Base-by-base conservation (phyloP, 1,139 yeast species). In the Pichia kudriavzevii region DNA sequence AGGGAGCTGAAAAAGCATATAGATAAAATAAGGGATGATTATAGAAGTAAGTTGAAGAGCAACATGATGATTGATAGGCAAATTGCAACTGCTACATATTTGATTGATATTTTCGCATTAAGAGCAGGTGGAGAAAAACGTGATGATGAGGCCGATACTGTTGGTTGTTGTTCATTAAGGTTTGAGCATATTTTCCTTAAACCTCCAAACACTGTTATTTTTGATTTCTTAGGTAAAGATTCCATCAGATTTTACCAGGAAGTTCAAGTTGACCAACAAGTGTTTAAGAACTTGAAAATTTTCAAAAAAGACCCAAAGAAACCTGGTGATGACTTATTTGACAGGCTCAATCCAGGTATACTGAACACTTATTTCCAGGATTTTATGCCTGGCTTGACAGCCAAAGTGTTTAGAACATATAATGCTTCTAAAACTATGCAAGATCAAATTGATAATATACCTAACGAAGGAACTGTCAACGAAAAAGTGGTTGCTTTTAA, bases 101-200 rank as follows among this genome's bases (percentile, higher is more conserved):
- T 91, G 35, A 88, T 91, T 54, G 98, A 91, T 63, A 75, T 79
- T n/a, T 79, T 87, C 55, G 97, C 97, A 0, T 69, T 91, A 44
- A 83, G 97, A 80, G 97, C 97, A 1, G 97, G 97, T 56, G 96
- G 96, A 49, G 97, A 91, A 60, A 88, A 88, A 58, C 84, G 93
- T 13, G 97, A 88, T 8, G 97, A 91, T 51, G 96, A 88, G 56
- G 97, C 97, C 3, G 98, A 91, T 57, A 88, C 98, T 2, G 98
- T 88, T 30, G 98, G 98, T 30, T 88, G 98, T 61, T 88, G 97
- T 61, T 88, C 97, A 1, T 68, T 88, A 46, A 66, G 97, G 49
- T 88, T 66, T 51, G 97, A 88, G 55, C 97, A 88, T 58, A 72
- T 88, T 30, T 80, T 93, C 1, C 66, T 88, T 42, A 75, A 74